Evolutionary conservation across 2,329 filamentous ascomycete species (phyloP), one percentile per base, ranked within the genome.

Genomic region (Colletotrichum gigasporum): DNA sequence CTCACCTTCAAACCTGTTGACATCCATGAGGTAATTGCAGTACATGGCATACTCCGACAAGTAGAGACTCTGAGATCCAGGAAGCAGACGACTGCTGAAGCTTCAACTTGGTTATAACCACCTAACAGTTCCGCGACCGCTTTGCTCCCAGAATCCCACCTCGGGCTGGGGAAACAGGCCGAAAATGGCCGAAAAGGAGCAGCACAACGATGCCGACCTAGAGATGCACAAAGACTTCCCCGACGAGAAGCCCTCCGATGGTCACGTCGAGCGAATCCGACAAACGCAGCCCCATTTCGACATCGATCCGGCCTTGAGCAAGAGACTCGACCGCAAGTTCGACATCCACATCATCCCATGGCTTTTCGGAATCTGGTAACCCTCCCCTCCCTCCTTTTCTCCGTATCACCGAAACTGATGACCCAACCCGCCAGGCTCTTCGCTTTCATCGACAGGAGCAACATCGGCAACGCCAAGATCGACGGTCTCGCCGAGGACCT

Each of bases 361-460:
- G 56, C 48, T 72, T 11, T 72, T 72, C 39, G 70, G 69, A 4
- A 72, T 72, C 58, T 72, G 70, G 70, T 70, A 54, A 50, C n/a
- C 34, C 34, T 37, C 34, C 34, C 34, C 34, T 37, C n/a, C 34
- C 9, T 10, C n/a, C 34, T n/a, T n/a, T n/a, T n/a, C 34, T 9
- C 10, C n/a, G n/a, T 9, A 37, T 37, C 9, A n/a, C 34, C n/a
- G 34, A 41, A 11, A 26, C 30, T 53, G 32, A 53, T 30, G 20
- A 3, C 20, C 11, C 28, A 5, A 39, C 35, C 11, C 8, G 18
- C 6, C n/a, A 70, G 69, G 69, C 74, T 87, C 3, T 77, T 87
- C 8, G 85, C 83, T 70, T 87, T 85, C 68, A 78, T 87, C 14
- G 85, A 87, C 71, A 75, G 83, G 18, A 81, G 79, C 18, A 87